phyloP scores from a whole-genome alignment of 306 rosid species.

The Amphicarpaea edgeworthii region DNA sequence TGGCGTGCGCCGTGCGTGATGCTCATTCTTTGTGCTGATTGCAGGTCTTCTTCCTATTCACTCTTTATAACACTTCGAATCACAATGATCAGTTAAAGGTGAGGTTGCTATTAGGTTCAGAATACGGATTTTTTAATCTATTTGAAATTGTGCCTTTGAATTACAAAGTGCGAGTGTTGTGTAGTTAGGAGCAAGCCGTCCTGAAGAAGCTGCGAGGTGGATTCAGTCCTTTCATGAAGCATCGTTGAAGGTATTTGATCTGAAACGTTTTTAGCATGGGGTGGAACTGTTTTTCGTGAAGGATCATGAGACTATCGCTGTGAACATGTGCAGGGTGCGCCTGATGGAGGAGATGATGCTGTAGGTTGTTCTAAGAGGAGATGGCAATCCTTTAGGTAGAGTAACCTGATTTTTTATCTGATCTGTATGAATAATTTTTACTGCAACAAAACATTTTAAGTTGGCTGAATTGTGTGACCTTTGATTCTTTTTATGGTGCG shows the following conservation, averaged over 20 bases:
- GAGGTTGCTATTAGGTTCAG: slow-evolving; percentile 30
- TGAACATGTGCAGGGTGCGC: slow-evolving; percentile 64
- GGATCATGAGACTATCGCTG: slow-evolving; percentile 38
- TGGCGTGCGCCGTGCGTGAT: slow-evolving; percentile 10
- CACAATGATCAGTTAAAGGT: slow-evolving; percentile 91
- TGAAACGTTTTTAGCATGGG: slow-evolving; percentile 16
- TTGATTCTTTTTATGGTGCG: slow-evolving; percentile 28
- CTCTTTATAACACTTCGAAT: slow-evolving; percentile 80
- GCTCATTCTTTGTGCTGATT: slow-evolving; percentile 40
- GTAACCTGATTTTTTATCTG: slow-evolving; percentile 6
- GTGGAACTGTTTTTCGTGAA: slow-evolving; percentile 41
- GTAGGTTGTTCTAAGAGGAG: slow-evolving; percentile 72
- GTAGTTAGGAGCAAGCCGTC: slow-evolving; percentile 91
- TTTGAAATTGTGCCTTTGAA: slow-evolving; percentile 31
- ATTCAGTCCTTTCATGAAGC: slow-evolving; percentile 81
- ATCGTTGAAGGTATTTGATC: slow-evolving; percentile 68
- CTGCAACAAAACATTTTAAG: slow-evolving; percentile 1
- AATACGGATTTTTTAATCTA: background rate
- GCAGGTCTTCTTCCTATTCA: slow-evolving; percentile 86
- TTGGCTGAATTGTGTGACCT: background rate
- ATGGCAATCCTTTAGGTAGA: slow-evolving; percentile 78
- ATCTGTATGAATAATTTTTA: slow-evolving; percentile 2
- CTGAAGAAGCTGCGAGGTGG: slow-evolving; percentile 99
- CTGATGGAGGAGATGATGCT: slow-evolving; percentile 56
- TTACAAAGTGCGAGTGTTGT: slow-evolving; percentile 37